Percentiles rank a stretch among this genome's conserved stretches.
Evolutionary conservation across 305 asterid genomes (phyloP).

Genomic region (Ruellia speciosa): DNA sequence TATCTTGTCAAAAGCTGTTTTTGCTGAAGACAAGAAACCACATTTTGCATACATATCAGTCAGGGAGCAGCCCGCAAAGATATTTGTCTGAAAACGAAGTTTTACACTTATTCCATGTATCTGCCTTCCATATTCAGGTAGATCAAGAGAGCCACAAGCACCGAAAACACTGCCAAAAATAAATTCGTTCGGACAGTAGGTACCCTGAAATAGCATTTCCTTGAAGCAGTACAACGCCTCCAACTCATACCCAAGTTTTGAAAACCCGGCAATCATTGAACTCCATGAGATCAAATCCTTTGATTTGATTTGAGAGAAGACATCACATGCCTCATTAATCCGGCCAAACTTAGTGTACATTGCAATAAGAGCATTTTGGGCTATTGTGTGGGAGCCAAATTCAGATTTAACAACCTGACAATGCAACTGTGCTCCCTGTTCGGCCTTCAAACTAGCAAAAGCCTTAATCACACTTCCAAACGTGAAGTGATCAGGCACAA

Average conservation of each 20-base stretch:
- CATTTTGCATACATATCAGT: conserved; percentile 78
- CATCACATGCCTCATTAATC: conserved; percentile 33
- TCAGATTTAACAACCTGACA: conserved; percentile 52
- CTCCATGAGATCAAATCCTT: conserved; percentile 82
- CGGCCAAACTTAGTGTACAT: conserved; percentile 51
- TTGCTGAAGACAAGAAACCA: conserved; percentile 45
- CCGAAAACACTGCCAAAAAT: conserved; percentile 57
- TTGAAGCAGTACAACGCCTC: conserved; percentile 47
- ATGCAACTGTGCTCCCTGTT: conserved; percentile 53
- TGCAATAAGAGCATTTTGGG: conserved; percentile 63
- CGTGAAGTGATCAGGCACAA: conserved; percentile 54
- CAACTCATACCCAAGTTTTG: conserved; percentile 57
- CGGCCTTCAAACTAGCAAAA: conserved; percentile 35
- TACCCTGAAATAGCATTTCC: conserved; percentile 45
- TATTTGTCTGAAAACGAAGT: conserved; percentile 43
- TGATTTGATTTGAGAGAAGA: conserved; percentile 35
- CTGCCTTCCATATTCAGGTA: conserved; percentile 49
- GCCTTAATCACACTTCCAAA: conserved; percentile 61
- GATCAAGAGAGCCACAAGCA: conserved; percentile 50
- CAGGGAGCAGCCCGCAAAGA: conserved; percentile 57
- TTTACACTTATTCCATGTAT: conserved; percentile 57
- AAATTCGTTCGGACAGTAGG: conserved; percentile 49
- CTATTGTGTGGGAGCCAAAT: conserved; percentile 45
- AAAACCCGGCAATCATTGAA: conserved; percentile 66
- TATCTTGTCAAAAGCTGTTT: conserved; percentile 43